Base-by-base conservation (phyloP, 2,329 filamentous ascomycete species). In the Beauveria sp. region DNA sequence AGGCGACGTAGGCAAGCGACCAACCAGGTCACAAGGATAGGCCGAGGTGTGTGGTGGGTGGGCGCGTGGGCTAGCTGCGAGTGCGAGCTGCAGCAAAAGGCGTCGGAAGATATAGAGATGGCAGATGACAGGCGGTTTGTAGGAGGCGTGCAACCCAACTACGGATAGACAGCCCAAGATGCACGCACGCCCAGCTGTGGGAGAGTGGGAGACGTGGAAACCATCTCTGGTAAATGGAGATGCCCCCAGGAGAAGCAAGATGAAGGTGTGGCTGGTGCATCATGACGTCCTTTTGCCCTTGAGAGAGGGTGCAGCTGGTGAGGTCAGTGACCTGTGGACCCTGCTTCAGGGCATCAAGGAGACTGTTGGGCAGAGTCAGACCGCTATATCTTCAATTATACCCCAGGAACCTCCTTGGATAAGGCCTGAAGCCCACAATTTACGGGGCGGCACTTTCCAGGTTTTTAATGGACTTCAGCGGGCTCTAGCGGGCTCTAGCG, bases 361-460 rank as follows among this genome's bases (percentile, higher is more conserved):
- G 34, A 37, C 12, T 6, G 34, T 16, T 37, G 47, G 18, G 24
- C 9, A 28, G 47, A n/a, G 26, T 12, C 26, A 46, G 53, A 37
- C 54, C 28, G 43, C 54, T 24, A 26, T 37, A 37, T 37, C 34
- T 37, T 37, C 34, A 34, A 3, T 41, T 51, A 24, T 41, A 20
- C 12, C 5, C 22, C 52, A 44, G 24, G 40, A 57, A 26, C 41
- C 40, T 34, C 41, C 5, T 16, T 47, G 22, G 26, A 2, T 12
- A 24, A 41, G 22, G 44, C 44, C 30, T 37, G 34, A 24, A 43
- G 9, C 28, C 55, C 55, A 57, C 46, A 52, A 30, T 59, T 59
- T 34, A 24, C 47, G 56, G 47, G 37, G 56, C 56, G 56, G 56
- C 56, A 59, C 56, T 59, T 59, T 46, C 56, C 56, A 52, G 56